Base-by-base conservation (phyloP, 768 basidiomycete species). In the Lactarius evosmus region DNA sequence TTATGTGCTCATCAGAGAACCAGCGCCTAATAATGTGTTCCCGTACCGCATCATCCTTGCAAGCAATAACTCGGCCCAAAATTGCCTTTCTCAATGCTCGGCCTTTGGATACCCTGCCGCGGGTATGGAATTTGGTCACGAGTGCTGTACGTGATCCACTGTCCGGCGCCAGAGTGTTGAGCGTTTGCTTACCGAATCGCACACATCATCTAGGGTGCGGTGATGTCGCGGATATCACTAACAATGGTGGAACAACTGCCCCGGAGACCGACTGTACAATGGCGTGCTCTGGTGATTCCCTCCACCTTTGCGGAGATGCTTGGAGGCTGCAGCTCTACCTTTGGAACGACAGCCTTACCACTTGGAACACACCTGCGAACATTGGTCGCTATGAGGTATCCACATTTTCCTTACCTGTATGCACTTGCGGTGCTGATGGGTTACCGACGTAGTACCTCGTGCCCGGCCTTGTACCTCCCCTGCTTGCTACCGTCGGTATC, bases 401-500 rank as follows among this genome's bases (percentile, higher is more conserved):
- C 72, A 17, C 27, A 36, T 41, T n/a, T 27, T 29, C 9, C 11
- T 16, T 3, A 3, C 27, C 4, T 4, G 9, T 49, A 19, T 44
- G 53, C 25, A 8, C 49, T 2, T 12, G 56, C 50, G 29, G 27
- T 1, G 3, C 14, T 22, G 14, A 56, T 27, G n/a, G 7, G 16
- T 12, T 4, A 46, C 53, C 16, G 33, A 19, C 57, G 11, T 29
- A 82, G 79, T 78, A 78, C 70, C 72, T 83, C 34, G 75, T 83
- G 17, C 75, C 76, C 0, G 89, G 89, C 2, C 78, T 90, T 34
- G 79, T 89, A 60, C 84, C 90, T 11, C 89, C 89, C 4, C 77
- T 91, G 63, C 82, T 91, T 40, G 84, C 87, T 2, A 91, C 90
- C 0, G 76, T 93, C 33, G 89, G 89, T 1, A 79, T 88, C 73